These are phyloP conservation scores for Neohortaea acidophila DNA, from an alignment of 495 filamentous ascomycete genomes.

Conservation along the genomic window DNA sequence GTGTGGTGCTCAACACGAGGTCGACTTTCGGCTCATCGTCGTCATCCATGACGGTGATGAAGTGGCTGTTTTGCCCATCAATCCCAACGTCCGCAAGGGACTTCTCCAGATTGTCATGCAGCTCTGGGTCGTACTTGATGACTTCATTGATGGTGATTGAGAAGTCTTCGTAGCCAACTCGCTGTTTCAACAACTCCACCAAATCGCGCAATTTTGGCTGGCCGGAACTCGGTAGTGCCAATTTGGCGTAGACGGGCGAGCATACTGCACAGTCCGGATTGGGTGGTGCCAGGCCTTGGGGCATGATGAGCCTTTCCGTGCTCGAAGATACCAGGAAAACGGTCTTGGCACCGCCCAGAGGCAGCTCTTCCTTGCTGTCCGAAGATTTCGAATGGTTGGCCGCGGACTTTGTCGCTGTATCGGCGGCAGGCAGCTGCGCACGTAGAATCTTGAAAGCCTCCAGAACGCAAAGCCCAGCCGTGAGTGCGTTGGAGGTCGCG, in stretches of 20 bases:
- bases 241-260: slow-evolving; percentile 48
- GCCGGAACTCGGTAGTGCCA: slow-evolving; percentile 52
- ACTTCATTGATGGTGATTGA: slow-evolving; percentile 56
- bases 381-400: slow-evolving; percentile 24
- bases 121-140: slow-evolving; percentile 71
- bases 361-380: neutral
- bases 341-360: slow-evolving; percentile 24
- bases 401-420: slow-evolving; percentile 39
- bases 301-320: slow-evolving; percentile 54
- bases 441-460: slow-evolving; percentile 85
- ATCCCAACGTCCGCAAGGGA: slow-evolving; percentile 64
- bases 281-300: slow-evolving; percentile 58
- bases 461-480: slow-evolving; percentile 80
- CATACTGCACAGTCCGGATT: slow-evolving; percentile 73
- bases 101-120: slow-evolving; percentile 71
- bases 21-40: slow-evolving; percentile 73
- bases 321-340: slow-evolving; percentile 64
- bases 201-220: slow-evolving; percentile 65
- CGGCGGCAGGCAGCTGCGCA: slow-evolving; percentile 2
- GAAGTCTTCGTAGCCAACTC: slow-evolving; percentile 76
- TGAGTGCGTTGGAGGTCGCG: slow-evolving; percentile 94
- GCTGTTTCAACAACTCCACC: slow-evolving; percentile 52
- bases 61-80: slow-evolving; percentile 42
- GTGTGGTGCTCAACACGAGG: slow-evolving; percentile 41
- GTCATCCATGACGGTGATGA: slow-evolving; percentile 75